Conservation (phyloP, 306 rosid species). For the Fragaria vesca region DNA sequence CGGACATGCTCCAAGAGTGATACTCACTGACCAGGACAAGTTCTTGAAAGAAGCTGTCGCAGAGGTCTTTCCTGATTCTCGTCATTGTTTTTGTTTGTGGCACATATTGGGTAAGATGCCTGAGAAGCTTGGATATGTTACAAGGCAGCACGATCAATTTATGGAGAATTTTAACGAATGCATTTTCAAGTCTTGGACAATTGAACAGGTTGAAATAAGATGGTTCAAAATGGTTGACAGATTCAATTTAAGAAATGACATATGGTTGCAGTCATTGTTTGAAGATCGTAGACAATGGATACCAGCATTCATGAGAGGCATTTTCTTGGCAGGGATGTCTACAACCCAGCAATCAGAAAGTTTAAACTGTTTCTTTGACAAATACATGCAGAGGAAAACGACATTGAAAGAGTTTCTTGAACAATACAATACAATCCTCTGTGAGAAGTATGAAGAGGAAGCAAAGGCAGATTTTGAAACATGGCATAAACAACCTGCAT, state of each 20-base stretch:
- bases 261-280: conserved; percentile 38
- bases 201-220: conserved; percentile 39
- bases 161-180: conserved; percentile 40
- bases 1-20: conserved; percentile 40
- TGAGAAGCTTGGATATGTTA: conserved; percentile 38
- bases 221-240: conserved; percentile 42
- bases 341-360: conserved; percentile 37
- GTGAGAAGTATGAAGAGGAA: conserved; percentile 45
- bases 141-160: conserved; percentile 36
- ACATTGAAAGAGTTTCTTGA: conserved; percentile 41
- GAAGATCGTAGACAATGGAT: conserved; percentile 42
- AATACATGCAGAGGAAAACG: conserved; percentile 42
- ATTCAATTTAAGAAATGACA: conserved; percentile 33
- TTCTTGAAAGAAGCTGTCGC: conserved; percentile 40
- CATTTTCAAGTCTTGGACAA: conserved; percentile 46
- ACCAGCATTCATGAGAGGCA: conserved; percentile 38
- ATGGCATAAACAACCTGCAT: conserved; percentile 42
- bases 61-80: conserved; percentile 39
- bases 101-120: conserved; percentile 45
- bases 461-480: conserved; percentile 46
- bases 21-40: conserved; percentile 41
- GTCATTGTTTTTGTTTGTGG: conserved; percentile 53
- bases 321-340: conserved; percentile 42
- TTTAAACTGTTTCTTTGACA: conserved; percentile 39
- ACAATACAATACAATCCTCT: conserved; percentile 26